A percentile compares a stretch with the other conserved stretches of the same genome.
Conservation (phyloP, 352 stramenopile genomes). For the Globisporangium canariense region DNA sequence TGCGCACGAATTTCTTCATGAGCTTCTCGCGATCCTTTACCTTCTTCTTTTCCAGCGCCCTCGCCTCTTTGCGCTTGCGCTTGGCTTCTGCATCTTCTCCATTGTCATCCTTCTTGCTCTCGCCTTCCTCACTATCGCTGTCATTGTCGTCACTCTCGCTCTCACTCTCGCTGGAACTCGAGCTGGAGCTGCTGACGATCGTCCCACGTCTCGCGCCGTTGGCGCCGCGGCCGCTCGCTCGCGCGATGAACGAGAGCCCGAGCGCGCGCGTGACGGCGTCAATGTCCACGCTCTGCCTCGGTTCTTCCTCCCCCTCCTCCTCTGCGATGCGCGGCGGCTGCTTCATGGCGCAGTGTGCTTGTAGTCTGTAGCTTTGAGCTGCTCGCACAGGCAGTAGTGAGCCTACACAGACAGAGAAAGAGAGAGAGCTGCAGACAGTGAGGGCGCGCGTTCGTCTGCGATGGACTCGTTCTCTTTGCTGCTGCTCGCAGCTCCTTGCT, state of each 20-base stretch:
- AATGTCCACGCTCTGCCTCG: conserved; percentile 11
- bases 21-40: conserved; percentile 16
- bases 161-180: conserved; percentile 4
- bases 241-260: conserved; percentile 15
- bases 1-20: conserved; percentile 16
- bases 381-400: too few species aligned
- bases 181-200: conserved; percentile 1
- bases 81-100: background rate
- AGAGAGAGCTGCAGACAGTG: too few species aligned
- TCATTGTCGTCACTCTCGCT: conserved; percentile 1
- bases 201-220: background rate
- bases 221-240: background rate
- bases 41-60: background rate
- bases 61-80: conserved; percentile 2
- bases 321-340: background rate
- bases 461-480: too few species aligned
- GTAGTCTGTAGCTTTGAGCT: too few species aligned
- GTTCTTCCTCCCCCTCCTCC: background rate
- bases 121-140: background rate
- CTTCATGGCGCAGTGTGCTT: background rate
- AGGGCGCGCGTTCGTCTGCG: too few species aligned
- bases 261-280: conserved; percentile 17
- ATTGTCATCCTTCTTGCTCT: background rate
- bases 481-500: too few species aligned
- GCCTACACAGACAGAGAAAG: too few species aligned